phyloP scores from a whole-genome alignment of 768 basidiomycete genomes.

The Galerina sulciceps region DNA sequence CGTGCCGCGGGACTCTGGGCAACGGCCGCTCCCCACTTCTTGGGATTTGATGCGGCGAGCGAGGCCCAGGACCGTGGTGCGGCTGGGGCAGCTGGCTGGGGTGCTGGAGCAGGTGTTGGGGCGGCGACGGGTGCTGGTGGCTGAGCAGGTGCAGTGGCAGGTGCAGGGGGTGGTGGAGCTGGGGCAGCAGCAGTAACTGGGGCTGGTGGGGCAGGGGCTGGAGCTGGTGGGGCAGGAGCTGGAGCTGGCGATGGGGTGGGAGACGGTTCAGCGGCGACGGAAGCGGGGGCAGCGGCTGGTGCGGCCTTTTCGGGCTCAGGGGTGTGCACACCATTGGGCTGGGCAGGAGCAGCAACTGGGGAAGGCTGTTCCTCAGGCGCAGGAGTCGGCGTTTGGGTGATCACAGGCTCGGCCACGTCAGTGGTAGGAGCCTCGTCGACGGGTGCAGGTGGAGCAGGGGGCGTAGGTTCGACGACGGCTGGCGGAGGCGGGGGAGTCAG shows the following conservation, averaged over 20 bases:
- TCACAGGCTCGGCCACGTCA: conserved; percentile 40
- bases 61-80: conserved; percentile 91
- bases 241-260: conserved; percentile 38
- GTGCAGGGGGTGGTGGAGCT: conserved; percentile 22
- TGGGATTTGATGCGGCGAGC: conserved; percentile 80
- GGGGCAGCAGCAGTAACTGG: conserved; percentile 28
- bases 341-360: conserved; percentile 26
- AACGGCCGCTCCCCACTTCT: conserved; percentile 85
- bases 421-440: conserved; percentile 47
- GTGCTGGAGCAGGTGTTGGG: conserved; percentile 30
- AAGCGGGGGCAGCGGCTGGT: conserved; percentile 26
- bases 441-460: conserved; percentile 31
- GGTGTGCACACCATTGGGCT: conserved; percentile 40
- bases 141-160: conserved; percentile 29
- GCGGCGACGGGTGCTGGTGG: conserved; percentile 35
- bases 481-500: conserved; percentile 24
- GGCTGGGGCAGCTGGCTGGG: conserved; percentile 45
- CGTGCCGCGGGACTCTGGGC: conserved; percentile 77
- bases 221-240: conserved; percentile 28
- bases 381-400: conserved; percentile 39
- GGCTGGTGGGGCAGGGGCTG: conserved; percentile 38
- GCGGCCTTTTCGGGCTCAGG: conserved; percentile 43
- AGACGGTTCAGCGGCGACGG: conserved; percentile 29
- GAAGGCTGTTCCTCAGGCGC: conserved; percentile 29
- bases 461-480: conserved; percentile 29